Percentiles rank a stretch among this genome's conserved stretches.
phyloP scores from a whole-genome alignment of 164 flowering plant genomes.

The Magnolia officinalis region DNA sequence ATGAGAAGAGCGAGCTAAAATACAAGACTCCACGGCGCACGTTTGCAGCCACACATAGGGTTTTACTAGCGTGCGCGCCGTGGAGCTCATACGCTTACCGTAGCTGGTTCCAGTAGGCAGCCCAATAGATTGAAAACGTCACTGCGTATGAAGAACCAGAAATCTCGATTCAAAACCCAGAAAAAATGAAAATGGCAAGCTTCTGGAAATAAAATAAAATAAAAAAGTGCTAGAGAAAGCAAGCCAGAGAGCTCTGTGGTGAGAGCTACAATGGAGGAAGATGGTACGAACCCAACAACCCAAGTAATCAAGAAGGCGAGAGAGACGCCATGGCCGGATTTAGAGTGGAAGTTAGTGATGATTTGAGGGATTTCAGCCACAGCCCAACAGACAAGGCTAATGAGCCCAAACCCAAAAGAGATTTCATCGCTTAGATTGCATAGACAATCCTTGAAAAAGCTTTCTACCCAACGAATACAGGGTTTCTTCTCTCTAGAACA shows the following conservation, averaged over 20 bases:
- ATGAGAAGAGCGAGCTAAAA: too few species aligned
- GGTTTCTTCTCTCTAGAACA: conserved; percentile 57
- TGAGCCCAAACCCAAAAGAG: conserved; percentile 57
- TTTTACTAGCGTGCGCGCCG: not conserved
- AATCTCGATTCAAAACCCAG: not conserved
- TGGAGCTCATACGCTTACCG: conserved; percentile 40
- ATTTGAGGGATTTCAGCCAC: conserved; percentile 94
- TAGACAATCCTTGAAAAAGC: conserved; percentile 67
- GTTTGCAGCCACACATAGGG: not conserved
- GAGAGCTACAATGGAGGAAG: not conserved
- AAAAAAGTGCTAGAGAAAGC: too few species aligned
- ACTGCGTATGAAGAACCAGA: conserved; percentile 36
- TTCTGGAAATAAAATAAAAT: not conserved
- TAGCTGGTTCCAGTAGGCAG: conserved; percentile 88
- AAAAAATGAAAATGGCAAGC: too few species aligned
- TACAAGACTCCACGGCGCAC: too few species aligned
- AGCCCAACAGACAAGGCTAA: conserved; percentile 73
- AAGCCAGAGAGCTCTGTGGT: not conserved
- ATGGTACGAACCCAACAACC: conserved; percentile 58
- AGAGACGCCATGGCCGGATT: conserved; percentile 90
- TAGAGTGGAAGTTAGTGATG: conserved; percentile 73
- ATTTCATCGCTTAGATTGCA: conserved; percentile 63
- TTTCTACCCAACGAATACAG: conserved; percentile 65
- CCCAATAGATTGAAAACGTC: conserved; percentile 78
- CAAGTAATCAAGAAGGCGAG: conserved; percentile 79